A percentile compares a stretch with the other conserved stretches of the same genome.
phyloP scores from a whole-genome alignment of 2,329 filamentous ascomycete species.

The Pseudocercospora pini-densiflorae region DNA sequence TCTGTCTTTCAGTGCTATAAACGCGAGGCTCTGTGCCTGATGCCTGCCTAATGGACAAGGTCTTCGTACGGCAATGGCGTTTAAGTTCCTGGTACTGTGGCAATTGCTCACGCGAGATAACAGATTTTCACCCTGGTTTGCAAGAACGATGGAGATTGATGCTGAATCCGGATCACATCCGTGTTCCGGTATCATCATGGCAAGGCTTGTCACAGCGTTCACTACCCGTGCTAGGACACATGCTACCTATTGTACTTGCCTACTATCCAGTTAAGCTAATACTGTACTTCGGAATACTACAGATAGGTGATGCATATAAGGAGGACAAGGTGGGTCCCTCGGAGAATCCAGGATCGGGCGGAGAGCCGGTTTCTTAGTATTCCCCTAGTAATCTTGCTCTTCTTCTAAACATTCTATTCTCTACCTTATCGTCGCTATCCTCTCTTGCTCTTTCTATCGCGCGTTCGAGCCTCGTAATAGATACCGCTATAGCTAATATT shows the following conservation, averaged over 20 bases:
- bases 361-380: no score
- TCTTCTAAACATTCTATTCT: no score
- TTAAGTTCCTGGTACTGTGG: not conserved
- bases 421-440: no score
- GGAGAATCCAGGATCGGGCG: no score
- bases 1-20: not conserved
- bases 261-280: not conserved
- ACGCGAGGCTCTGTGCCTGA: constrained; percentile 1
- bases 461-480: no score
- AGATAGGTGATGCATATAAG: no score
- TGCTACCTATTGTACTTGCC: not conserved
- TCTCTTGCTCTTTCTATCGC: no score
- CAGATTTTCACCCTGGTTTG: not conserved
- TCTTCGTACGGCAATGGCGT: not conserved
- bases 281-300: no score
- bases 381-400: no score
- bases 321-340: no score
- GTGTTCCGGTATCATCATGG: not conserved
- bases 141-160: not conserved
- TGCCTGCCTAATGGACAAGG: not conserved
- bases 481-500: no score
- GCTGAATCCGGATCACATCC: not conserved
- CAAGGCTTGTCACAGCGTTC: not conserved
- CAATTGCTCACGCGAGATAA: not conserved
- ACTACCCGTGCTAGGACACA: no score